phyloP scores from a whole-genome alignment of 805 yeast genomes.

The Nakazawaea ambrosiae region DNA sequence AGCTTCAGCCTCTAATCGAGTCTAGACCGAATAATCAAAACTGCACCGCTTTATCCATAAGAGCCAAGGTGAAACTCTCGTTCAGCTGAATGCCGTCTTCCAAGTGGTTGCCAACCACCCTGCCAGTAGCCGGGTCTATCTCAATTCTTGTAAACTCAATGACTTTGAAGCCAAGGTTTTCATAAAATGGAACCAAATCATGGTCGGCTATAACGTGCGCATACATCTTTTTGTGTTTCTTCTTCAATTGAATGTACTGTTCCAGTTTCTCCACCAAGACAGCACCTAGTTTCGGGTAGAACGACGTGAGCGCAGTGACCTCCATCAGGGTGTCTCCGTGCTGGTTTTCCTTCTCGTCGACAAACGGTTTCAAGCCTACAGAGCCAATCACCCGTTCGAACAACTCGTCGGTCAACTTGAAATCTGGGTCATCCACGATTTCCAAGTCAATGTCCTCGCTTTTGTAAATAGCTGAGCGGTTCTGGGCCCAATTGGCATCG shows the following conservation, averaged over 20 bases:
- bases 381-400: conserved; percentile 24
- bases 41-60: conserved; percentile 24
- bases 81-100: conserved; percentile 33
- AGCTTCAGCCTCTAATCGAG: too few relatives aligned
- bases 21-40: too few relatives aligned
- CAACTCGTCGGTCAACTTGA: conserved; percentile 15
- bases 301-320: conserved; percentile 47
- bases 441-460: conserved; percentile 12
- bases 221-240: conserved; percentile 18
- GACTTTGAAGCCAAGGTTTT: conserved; percentile 30
- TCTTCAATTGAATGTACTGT: conserved; percentile 10
- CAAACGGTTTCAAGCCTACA: conserved; percentile 25
- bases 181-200: conserved; percentile 37
- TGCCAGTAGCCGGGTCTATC: conserved; percentile 18
- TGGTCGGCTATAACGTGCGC: conserved; percentile 46
- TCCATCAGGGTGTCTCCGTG: too few relatives aligned
- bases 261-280: conserved; percentile 15
- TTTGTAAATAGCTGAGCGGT: background rate
- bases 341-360: conserved; percentile 11
- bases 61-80: conserved; percentile 34
- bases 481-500: conserved; percentile 17
- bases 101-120: conserved; percentile 17
- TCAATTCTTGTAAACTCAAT: conserved; percentile 19
- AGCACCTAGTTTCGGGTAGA: conserved; percentile 33
- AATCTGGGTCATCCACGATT: conserved; percentile 10